These are phyloP conservation scores for Ajuga reptans DNA, from an alignment of 305 asterid species.

Conservation along the genomic window DNA sequence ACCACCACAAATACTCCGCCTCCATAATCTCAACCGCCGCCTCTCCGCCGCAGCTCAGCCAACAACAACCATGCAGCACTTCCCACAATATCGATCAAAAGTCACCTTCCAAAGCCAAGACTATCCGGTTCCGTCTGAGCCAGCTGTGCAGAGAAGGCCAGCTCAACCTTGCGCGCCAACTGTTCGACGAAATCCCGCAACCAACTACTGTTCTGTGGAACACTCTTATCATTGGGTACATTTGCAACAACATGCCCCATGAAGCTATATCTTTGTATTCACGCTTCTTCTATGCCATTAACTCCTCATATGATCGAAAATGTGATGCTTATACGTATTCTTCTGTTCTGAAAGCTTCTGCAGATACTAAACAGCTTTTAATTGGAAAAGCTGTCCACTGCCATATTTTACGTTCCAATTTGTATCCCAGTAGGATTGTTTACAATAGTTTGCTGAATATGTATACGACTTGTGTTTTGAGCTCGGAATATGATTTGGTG, in stretches of 20 bases:
- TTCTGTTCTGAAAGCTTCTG: slow-evolving; percentile 77
- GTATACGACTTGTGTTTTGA: slow-evolving; percentile 57
- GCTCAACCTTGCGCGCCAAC: slow-evolving; percentile 45
- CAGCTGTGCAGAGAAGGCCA: slow-evolving; percentile 46
- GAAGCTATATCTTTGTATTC: slow-evolving; percentile 66
- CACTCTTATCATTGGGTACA: slow-evolving; percentile 45
- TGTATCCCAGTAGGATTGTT: slow-evolving; percentile 59
- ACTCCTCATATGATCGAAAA: slow-evolving; percentile 18
- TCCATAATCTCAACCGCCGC: slow-evolving; percentile 16
- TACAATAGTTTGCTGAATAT: slow-evolving; percentile 72
- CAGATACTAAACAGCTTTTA: slow-evolving; percentile 47
- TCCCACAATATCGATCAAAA: slow-evolving; percentile 16
- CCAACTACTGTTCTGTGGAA: slow-evolving; percentile 56
- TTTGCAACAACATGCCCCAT: slow-evolving; percentile 47
- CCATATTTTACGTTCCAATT: slow-evolving; percentile 54
- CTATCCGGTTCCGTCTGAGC: slow-evolving; percentile 49
- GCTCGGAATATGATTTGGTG: slow-evolving; percentile 39
- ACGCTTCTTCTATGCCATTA: slow-evolving; percentile 32
- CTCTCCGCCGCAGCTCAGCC: slow-evolving; percentile 25
- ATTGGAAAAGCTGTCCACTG: slow-evolving; percentile 70
- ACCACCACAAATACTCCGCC: slow-evolving; percentile 27
- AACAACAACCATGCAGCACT: slow-evolving; percentile 19
- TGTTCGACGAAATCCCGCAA: slow-evolving; percentile 53
- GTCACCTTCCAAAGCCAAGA: slow-evolving; percentile 33
- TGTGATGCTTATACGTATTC: slow-evolving; percentile 75